Evolutionary conservation across 2,329 filamentous ascomycete genomes (phyloP), one percentile per base, ranked within the genome.

Genomic region (Pyrenochaeta sp.): DNA sequence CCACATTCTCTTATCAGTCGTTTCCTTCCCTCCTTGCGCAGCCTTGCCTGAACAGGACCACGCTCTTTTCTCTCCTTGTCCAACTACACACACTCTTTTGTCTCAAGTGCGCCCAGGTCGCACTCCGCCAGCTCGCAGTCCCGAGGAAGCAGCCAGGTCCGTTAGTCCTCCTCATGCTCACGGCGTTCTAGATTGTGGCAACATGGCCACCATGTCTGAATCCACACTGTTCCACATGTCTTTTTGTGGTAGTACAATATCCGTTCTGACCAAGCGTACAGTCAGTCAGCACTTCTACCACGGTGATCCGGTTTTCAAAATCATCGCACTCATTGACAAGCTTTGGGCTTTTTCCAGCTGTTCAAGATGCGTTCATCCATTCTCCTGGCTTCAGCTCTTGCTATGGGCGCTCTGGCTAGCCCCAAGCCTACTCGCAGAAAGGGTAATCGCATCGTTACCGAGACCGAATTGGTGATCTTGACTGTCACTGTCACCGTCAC

Each of bases 301-400:
- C 51, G 35, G 50, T 45, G 50, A 59, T 58, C 51, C 29, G 48
- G 51, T 46, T 58, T 61, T 54, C 49, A 45, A 35, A 36, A 30
- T 37, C 23, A 45, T 27, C 12, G 35, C 42, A 50, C 17, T 35
- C 49, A 50, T 33, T 45, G 43, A 54, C 37, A 46, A 44, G 14
- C 49, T 40, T 20, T 41, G 41, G 46, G 14, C 49, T 52, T 39
- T 50, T 60, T 45, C 33, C 17, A 31, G 45, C 39, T 35, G n/a
- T 48, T 54, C 45, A 66, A 43, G 20, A 75, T 75, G 71, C 69
- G 63, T 49, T 65, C 64, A 21, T 59, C 55, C 12, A 12, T 68
- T 43, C 50, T 72, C 47, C 49, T 73, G 43, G 52, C 64, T 44
- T 66, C 63, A 10, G 63, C 58, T 15, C 46, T 73, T 48, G 69